These are phyloP conservation scores for Podospora sp. DNA, from an alignment of 495 filamentous ascomycete genomes.

Conservation along the genomic window DNA sequence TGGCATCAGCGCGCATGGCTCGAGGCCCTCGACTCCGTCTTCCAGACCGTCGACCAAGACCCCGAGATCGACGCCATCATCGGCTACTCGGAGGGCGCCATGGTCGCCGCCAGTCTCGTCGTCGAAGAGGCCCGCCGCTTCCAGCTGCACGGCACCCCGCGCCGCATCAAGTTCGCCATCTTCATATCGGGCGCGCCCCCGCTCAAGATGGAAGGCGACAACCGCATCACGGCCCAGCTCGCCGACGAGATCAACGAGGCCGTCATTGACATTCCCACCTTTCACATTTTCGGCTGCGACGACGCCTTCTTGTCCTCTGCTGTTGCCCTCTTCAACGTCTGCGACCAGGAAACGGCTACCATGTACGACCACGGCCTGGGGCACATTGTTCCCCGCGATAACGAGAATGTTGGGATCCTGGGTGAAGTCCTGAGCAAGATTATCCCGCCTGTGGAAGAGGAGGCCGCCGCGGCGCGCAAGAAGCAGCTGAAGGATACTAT, in stretches of 20 bases:
- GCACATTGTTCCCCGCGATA: slow-evolving; percentile 56
- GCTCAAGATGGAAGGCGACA: slow-evolving; percentile 40
- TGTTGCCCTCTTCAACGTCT: slow-evolving; percentile 60
- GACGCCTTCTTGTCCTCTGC: slow-evolving; percentile 57
- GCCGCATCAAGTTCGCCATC: slow-evolving; percentile 56
- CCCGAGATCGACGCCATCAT: slow-evolving; percentile 51
- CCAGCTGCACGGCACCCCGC: slow-evolving; percentile 39
- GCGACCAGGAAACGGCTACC: slow-evolving; percentile 49
- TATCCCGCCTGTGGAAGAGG: slow-evolving; percentile 36
- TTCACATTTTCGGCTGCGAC: slow-evolving; percentile 58
- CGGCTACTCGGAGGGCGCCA: slow-evolving; percentile 59
- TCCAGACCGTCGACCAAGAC: slow-evolving; percentile 41
- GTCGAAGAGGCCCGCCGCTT: slow-evolving; percentile 50
- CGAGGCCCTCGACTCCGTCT: slow-evolving; percentile 38
- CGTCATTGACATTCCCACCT: slow-evolving; percentile 55
- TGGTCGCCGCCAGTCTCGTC: slow-evolving; percentile 52
- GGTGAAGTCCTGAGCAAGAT: slow-evolving; percentile 35
- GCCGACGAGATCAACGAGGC: slow-evolving; percentile 48
- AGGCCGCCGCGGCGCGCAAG: slow-evolving; percentile 12
- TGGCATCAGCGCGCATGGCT: slow-evolving; percentile 35
- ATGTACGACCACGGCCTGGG: slow-evolving; percentile 61
- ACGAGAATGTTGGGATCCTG: slow-evolving; percentile 48
- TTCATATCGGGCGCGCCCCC: slow-evolving; percentile 60
- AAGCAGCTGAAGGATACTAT: not conserved
- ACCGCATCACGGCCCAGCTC: slow-evolving; percentile 41